Base-by-base conservation (phyloP, 306 rosid species). In the Lathyrus oleraceus region DNA sequence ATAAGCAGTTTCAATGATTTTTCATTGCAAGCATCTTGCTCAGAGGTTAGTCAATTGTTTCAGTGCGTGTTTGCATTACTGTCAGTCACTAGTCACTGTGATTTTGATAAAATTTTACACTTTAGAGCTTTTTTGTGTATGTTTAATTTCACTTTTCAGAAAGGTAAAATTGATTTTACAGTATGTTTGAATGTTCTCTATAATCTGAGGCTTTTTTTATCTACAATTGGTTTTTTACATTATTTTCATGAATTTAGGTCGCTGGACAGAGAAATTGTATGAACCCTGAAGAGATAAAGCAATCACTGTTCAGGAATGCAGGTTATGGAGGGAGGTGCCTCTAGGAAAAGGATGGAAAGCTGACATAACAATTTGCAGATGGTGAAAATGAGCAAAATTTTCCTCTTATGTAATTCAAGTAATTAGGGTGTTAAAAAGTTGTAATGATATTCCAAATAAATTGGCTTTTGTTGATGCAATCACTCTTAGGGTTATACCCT, bases 1-100 rank as follows among this genome's bases (percentile, higher is more conserved):
- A 85, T 94, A 44, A 94, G 97, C 83, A 84, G 97, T 79, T 94
- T 94, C 89, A 94, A 80, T 83, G 97, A 90, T 81, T 94, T 94
- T 64, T 87, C 91, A 68, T 20, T 92, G 91, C 96, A 93, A 84
- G 97, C 94, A 76, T 90, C 96, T 76, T 93, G 98, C 77, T 88
- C 97, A 16, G 97, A 88, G 96, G 98, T 92, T 65, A 5, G 49
- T 70, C 27, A 36, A 53, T 19, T 67, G 9, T 43, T 12, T 21
- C 45, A 65, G 2, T 30, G 19, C 9, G 12, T 56, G 38, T 25
- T 56, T 25, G 16, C 1, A 23, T n/a, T 23, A 52, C 8, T 20
- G 20, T 52, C 7, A 20, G n/a, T 27, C 16, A 6, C 1, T 23
- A n/a, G 30, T 1, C 9, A 11, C 4, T 23, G 2, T 16, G 16